These are phyloP conservation scores for Aspergillus leporis DNA, from an alignment of 495 filamentous ascomycete genomes.

Conservation along the genomic window DNA sequence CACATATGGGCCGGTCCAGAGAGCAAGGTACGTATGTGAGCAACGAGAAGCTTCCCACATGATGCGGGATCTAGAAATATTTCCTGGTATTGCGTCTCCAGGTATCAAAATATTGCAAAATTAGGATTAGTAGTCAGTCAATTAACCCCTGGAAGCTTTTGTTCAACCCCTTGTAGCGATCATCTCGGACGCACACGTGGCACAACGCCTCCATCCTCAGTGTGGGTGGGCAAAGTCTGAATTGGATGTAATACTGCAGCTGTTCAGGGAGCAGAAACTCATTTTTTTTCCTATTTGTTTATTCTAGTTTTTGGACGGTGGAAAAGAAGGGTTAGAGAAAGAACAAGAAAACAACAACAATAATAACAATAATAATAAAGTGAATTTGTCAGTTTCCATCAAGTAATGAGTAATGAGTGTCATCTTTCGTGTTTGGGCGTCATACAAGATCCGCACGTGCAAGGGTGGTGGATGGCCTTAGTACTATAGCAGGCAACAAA, in stretches of 20 bases:
- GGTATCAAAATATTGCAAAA: neutral
- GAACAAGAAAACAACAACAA: neutral
- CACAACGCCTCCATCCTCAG: neutral
- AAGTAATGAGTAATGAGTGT: neutral
- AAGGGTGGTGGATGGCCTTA: neutral
- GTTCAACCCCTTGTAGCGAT: neutral
- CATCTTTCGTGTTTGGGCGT: constrained; percentile 2
- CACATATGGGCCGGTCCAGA: neutral
- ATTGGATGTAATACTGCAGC: neutral
- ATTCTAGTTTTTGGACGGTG: too few species aligned
- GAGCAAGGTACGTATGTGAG: neutral
- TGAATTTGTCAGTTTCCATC: neutral
- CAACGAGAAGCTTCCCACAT: neutral
- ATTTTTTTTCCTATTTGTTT: too few species aligned
- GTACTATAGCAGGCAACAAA: constrained; percentile 1
- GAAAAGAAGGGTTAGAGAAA: neutral
- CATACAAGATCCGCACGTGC: neutral
- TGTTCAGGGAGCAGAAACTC: neutral
- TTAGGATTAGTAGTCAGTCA: neutral
- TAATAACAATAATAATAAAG: constrained; percentile 3
- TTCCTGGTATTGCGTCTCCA: neutral
- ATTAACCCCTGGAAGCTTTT: neutral
- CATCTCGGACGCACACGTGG: neutral
- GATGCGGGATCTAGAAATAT: neutral
- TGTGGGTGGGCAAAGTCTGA: neutral